Evolutionary conservation across 2,329 filamentous ascomycete genomes (phyloP).

Genomic region (Cordyceps sp.): DNA sequence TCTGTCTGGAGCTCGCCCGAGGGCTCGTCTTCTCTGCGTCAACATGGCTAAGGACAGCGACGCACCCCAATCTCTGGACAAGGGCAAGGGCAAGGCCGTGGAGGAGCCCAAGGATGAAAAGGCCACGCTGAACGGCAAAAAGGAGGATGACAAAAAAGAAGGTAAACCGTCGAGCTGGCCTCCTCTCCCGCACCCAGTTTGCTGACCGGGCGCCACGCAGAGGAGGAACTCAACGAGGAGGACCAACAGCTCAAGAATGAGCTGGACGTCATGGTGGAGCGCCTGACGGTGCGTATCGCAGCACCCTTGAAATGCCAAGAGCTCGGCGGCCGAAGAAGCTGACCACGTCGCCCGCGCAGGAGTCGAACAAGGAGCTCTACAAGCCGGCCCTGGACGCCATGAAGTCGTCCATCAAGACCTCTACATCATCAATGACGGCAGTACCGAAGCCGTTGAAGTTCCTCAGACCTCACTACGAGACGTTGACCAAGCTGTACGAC

Average conservation of each 20-base stretch:
- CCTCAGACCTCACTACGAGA: constrained; percentile 88
- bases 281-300: constrained; percentile 54
- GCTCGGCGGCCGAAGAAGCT: background rate
- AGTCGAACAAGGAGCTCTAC: constrained; percentile 75
- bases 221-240: constrained; percentile 91
- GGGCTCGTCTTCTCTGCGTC: constrained; percentile 13
- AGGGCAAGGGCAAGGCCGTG: constrained; percentile 88
- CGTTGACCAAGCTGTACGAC: constrained; percentile 74
- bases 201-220: constrained; percentile 14
- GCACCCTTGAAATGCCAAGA: no score
- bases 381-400: constrained; percentile 87
- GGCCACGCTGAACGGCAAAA: constrained; percentile 53
- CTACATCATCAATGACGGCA: constrained; percentile 97
- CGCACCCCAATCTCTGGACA: constrained; percentile 68
- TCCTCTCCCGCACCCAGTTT: constrained; percentile 1
- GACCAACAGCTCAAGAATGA: constrained; percentile 97
- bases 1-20: constrained; percentile 3
- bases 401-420: constrained; percentile 97
- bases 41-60: constrained; percentile 91
- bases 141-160: constrained; percentile 50
- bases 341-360: constrained; percentile 31
- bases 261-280: constrained; percentile 93
- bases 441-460: constrained; percentile 98
- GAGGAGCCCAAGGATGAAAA: constrained; percentile 57
- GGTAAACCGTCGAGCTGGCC: constrained; percentile 17